A percentile compares a stretch with the other conserved stretches of the same genome.
Conservation (phyloP, 1,284 basidiomycete species). For the Cerioporus squamosus region DNA sequence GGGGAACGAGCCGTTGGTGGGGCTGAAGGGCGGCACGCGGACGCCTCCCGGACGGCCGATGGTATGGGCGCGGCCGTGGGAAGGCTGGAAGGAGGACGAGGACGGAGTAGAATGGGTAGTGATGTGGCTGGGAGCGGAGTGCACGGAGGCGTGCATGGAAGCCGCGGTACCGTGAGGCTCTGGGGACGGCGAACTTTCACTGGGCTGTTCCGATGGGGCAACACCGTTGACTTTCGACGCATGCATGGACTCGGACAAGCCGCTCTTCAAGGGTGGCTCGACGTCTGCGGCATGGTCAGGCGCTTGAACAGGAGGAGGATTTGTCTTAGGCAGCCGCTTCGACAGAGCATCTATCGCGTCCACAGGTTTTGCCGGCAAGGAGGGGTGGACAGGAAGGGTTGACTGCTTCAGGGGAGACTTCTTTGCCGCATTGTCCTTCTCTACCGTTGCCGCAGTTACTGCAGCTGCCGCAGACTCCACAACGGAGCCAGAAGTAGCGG, state of each 20-base stretch:
- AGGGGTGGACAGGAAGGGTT: slow-evolving; percentile 44
- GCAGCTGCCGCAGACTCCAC: too few relatives aligned
- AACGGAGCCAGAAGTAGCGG: background rate
- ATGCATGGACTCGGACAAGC: slow-evolving; percentile 20
- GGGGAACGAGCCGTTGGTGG: slow-evolving; percentile 22
- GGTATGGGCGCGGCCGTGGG: slow-evolving; percentile 58
- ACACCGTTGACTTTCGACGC: slow-evolving; percentile 8
- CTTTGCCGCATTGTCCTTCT: background rate
- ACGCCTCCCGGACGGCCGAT: slow-evolving; percentile 41
- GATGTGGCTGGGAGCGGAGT: slow-evolving; percentile 37
- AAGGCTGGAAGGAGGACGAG: slow-evolving; percentile 36
- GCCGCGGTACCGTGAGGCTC: slow-evolving; percentile 34
- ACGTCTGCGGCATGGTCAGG: slow-evolving; percentile 1
- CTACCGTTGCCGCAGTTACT: background rate
- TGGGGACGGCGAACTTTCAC: slow-evolving; percentile 12
- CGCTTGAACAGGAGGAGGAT: slow-evolving; percentile 5
- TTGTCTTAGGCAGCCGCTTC: slow-evolving; percentile 10
- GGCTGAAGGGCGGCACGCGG: slow-evolving; percentile 13
- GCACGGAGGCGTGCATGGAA: slow-evolving; percentile 55
- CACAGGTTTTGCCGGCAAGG: slow-evolving; percentile 52
- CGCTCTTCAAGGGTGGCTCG: slow-evolving; percentile 30
- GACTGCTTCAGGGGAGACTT: slow-evolving; percentile 17
- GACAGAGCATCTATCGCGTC: slow-evolving; percentile 27
- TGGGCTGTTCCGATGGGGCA: background rate
- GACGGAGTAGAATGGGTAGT: slow-evolving; percentile 33